phyloP scores from a whole-genome alignment of 345 rosid genomes.

The Aquilaria malaccensis region DNA sequence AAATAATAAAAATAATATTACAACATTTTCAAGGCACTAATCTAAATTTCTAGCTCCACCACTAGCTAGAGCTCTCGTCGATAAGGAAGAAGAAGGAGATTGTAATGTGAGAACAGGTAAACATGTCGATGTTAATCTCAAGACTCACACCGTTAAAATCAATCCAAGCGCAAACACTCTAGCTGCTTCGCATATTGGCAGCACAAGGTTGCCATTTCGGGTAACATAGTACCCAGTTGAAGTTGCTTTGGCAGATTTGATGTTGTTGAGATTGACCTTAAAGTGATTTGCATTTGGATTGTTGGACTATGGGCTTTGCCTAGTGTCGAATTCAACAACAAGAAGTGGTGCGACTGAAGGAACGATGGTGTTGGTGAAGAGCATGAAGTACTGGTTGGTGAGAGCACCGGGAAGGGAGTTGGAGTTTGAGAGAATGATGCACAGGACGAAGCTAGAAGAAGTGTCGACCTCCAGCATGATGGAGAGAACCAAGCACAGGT shows the following conservation, averaged over 20 bases:
- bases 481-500: constrained; percentile 27
- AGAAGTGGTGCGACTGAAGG: constrained; percentile 48
- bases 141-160: constrained; percentile 60
- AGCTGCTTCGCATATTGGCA: constrained; percentile 61
- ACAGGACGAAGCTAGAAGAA: constrained; percentile 81
- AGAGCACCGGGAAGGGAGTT: constrained; percentile 65
- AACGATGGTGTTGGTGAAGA: constrained; percentile 41
- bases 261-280: constrained; percentile 64
- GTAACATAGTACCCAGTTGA: constrained; percentile 61
- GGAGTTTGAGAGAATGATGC: constrained; percentile 72
- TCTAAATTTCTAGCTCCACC: too few relatives aligned
- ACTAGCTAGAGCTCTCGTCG: too few relatives aligned
- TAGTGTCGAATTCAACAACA: constrained; percentile 76
- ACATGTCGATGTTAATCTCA: constrained; percentile 34
- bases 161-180: constrained; percentile 78
- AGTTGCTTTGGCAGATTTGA: constrained; percentile 24
- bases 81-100: too few relatives aligned
- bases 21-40: too few relatives aligned
- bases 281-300: constrained; percentile 67
- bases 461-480: constrained; percentile 39
- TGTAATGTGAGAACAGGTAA: too few relatives aligned
- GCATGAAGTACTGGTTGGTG: constrained; percentile 71
- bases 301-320: constrained; percentile 51
- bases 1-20: too few relatives aligned
- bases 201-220: constrained; percentile 38